Percentiles rank a stretch among this genome's conserved stretches.
These are phyloP conservation scores for Phtheirospermum japonicum DNA, from an alignment of 257 asterid genomes.

Conservation along the genomic window DNA sequence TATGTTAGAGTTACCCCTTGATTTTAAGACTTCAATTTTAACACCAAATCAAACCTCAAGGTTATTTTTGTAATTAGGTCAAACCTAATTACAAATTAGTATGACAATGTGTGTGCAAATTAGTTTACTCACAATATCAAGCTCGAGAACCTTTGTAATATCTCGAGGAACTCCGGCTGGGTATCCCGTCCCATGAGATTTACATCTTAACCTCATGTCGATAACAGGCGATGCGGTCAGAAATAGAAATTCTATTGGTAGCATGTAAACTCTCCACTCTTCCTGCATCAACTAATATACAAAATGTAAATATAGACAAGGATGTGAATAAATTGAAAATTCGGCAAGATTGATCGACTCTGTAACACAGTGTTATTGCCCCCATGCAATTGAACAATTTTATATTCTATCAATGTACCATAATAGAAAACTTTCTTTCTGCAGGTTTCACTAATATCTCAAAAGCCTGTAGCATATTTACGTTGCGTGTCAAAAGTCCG, in stretches of 20 bases:
- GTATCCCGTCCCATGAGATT: constrained; percentile 61
- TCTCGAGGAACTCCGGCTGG: constrained; percentile 69
- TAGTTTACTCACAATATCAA: constrained; percentile 67
- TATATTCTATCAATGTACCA: neutral
- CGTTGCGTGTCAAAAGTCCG: too few species aligned
- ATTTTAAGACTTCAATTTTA: too few species aligned
- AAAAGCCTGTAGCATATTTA: too few species aligned
- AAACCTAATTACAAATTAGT: too few species aligned
- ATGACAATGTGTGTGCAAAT: neutral
- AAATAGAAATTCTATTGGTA: constrained; percentile 82
- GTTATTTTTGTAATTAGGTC: too few species aligned
- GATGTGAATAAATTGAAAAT: too few species aligned
- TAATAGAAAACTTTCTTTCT: neutral
- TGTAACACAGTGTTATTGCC: neutral
- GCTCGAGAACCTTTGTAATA: constrained; percentile 75
- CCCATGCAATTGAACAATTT: neutral
- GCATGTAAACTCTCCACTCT: constrained; percentile 95
- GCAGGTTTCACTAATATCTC: too few species aligned
- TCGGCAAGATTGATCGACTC: neutral
- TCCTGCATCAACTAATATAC: constrained; percentile 48
- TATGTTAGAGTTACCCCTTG: too few species aligned
- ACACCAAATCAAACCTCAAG: too few species aligned
- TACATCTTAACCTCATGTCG: constrained; percentile 85
- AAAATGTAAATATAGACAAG: neutral
- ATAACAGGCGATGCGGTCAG: constrained; percentile 66